phyloP scores from a whole-genome alignment of 495 filamentous ascomycete species.

The Diplogelasinospora grovesii region DNA sequence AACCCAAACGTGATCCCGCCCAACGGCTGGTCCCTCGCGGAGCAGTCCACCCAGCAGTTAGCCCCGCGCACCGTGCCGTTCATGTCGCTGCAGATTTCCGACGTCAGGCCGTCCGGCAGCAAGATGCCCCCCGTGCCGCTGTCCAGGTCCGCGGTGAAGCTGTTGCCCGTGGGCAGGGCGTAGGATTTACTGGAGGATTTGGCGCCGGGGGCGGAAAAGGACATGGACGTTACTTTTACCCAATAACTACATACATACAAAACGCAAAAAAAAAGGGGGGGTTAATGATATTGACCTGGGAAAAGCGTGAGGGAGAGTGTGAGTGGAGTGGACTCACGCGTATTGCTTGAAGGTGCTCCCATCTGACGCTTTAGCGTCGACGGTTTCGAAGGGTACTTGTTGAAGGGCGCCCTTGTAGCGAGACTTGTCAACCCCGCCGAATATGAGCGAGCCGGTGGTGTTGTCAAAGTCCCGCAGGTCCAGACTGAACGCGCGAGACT shows the following conservation, averaged over 20 bases:
- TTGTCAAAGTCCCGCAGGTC: constrained; percentile 43
- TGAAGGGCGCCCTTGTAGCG: constrained; percentile 58
- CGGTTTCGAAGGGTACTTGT: constrained; percentile 20
- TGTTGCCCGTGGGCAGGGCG: not conserved
- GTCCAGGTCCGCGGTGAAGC: constrained; percentile 8
- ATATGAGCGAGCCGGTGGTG: constrained; percentile 56
- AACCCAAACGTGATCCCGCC: constrained; percentile 51
- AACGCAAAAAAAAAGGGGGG: too few species aligned
- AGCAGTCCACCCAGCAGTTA: constrained; percentile 51
- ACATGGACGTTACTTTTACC: constrained; percentile 8
- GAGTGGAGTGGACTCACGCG: too few species aligned
- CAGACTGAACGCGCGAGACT: constrained; percentile 64
- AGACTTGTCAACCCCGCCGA: constrained; percentile 69
- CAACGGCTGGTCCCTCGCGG: constrained; percentile 37
- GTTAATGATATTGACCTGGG: too few species aligned
- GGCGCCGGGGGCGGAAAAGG: too few species aligned
- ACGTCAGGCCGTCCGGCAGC: constrained; percentile 5
- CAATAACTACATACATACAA: too few species aligned
- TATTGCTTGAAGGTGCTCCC: too few species aligned
- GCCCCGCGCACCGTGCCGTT: constrained; percentile 16
- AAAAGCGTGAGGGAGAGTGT: too few species aligned
- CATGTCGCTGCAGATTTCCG: constrained; percentile 6
- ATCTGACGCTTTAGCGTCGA: not conserved
- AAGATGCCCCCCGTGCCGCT: constrained; percentile 8
- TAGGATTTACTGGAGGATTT: constrained; percentile 1